Conservation (phyloP, 352 stramenopile genomes). For the Phytopythium mirpurense region DNA sequence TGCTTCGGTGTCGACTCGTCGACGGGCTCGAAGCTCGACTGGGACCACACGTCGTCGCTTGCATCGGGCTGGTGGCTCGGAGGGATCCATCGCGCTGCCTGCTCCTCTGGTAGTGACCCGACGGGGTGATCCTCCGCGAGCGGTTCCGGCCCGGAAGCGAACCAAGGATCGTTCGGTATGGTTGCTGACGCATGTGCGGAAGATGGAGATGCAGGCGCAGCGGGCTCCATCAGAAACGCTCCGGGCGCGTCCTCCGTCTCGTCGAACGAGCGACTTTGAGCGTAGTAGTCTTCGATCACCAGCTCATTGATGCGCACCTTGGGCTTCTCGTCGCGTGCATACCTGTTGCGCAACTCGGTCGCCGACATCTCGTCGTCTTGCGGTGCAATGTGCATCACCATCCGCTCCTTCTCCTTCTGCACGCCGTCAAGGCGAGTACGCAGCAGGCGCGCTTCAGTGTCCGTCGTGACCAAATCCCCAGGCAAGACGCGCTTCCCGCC, state of each 20-base stretch:
- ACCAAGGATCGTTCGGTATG: constrained; percentile 54
- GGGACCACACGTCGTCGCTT: neutral
- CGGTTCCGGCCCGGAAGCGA: constrained; percentile 21
- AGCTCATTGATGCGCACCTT: constrained; percentile 78
- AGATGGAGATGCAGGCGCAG: constrained; percentile 1
- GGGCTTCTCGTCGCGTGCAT: constrained; percentile 38
- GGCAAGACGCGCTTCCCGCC: constrained; percentile 61
- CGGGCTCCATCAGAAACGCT: constrained; percentile 52
- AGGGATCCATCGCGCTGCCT: constrained; percentile 61
- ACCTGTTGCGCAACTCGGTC: constrained; percentile 44
- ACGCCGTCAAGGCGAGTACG: constrained; percentile 70
- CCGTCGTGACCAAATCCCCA: constrained; percentile 49
- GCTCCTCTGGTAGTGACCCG: constrained; percentile 37
- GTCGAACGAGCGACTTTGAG: constrained; percentile 19
- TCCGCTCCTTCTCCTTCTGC: constrained; percentile 69
- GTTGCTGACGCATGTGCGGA: neutral
- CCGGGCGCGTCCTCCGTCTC: constrained; percentile 23
- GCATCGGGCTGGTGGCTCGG: constrained; percentile 9
- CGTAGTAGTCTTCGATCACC: constrained; percentile 85
- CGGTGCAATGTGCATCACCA: constrained; percentile 26
- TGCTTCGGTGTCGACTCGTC: constrained; percentile 20
- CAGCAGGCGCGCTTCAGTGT: constrained; percentile 80
- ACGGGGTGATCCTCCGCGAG: constrained; percentile 1
- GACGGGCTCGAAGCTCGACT: constrained; percentile 31
- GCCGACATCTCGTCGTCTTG: constrained; percentile 55